These are phyloP conservation scores for Ceraceosorus guamensis DNA, from an alignment of 1,284 basidiomycete species.

Conservation along the genomic window DNA sequence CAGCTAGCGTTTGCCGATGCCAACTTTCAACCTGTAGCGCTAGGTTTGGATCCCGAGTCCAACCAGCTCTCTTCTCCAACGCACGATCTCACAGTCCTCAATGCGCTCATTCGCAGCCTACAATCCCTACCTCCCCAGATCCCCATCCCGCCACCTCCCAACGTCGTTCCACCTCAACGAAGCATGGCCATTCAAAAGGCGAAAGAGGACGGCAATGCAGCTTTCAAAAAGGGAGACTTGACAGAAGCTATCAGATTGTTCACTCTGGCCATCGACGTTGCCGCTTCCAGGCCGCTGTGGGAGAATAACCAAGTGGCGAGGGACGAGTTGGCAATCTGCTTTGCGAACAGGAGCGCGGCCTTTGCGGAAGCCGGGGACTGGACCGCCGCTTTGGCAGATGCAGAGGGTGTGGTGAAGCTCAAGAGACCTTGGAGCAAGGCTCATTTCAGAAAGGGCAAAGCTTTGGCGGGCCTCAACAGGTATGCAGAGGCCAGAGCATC, in stretches of 20 bases:
- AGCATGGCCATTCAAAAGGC: conserved; percentile 40
- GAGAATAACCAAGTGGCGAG: conserved; percentile 72
- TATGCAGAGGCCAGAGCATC: conserved; percentile 74
- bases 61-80: conserved; percentile 19
- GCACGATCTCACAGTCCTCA: conserved; percentile 41
- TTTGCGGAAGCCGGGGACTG: conserved; percentile 69
- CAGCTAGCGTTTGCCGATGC: conserved; percentile 39
- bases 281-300: conserved; percentile 79
- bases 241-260: conserved; percentile 74
- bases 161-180: conserved; percentile 42
- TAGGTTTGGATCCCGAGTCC: conserved; percentile 24
- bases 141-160: conserved; percentile 43
- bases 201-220: conserved; percentile 43
- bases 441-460: conserved; percentile 84
- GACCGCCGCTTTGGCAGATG: conserved; percentile 77
- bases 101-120: conserved; percentile 43
- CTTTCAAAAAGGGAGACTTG: conserved; percentile 53
- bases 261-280: conserved; percentile 72
- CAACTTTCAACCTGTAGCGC: conserved; percentile 24
- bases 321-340: conserved; percentile 78
- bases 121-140: conserved; percentile 36
- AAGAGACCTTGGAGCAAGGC: conserved; percentile 89
- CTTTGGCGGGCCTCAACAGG: conserved; percentile 67
- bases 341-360: conserved; percentile 86
- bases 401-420: conserved; percentile 77